Evolutionary conservation across 2,329 filamentous ascomycete genomes (phyloP).

Genomic region (Microdochium bolleyi): DNA sequence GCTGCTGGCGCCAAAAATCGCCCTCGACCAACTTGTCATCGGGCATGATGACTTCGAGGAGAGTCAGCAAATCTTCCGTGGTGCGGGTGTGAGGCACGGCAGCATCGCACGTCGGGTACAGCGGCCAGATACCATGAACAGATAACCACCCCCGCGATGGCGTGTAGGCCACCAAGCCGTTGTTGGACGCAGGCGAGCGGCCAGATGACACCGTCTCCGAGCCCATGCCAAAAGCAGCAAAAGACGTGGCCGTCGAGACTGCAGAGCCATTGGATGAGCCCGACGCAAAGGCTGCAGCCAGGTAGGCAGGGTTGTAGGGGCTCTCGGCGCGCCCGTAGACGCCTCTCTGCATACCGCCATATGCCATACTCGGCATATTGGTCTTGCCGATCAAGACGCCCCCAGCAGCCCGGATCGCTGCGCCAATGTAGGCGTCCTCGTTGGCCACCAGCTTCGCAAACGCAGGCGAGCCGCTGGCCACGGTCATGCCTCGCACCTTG

Average conservation of each 20-base stretch:
- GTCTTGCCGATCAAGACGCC: constrained; percentile 45
- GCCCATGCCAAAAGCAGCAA: constrained; percentile 44
- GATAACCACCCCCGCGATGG: constrained; percentile 1
- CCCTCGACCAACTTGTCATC: background rate
- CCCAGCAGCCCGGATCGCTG: constrained; percentile 36
- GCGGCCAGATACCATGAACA: constrained; percentile 1
- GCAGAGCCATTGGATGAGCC: constrained; percentile 50
- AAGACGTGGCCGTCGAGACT: constrained; percentile 37
- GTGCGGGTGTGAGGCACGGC: background rate
- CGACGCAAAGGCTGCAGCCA: constrained; percentile 45
- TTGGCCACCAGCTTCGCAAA: constrained; percentile 39
- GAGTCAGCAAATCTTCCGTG: background rate
- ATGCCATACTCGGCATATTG: constrained; percentile 53
- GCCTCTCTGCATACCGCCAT: constrained; percentile 48
- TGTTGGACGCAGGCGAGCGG: constrained; percentile 14
- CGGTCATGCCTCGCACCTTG: constrained; percentile 42
- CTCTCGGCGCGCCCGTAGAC: constrained; percentile 47
- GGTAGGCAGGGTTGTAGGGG: constrained; percentile 44
- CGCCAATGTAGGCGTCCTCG: constrained; percentile 42
- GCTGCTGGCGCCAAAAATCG: background rate
- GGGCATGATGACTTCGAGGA: background rate
- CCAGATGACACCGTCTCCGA: constrained; percentile 50
- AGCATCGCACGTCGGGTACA: constrained; percentile 1
- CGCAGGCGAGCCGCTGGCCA: constrained; percentile 46
- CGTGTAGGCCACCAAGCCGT: constrained; percentile 2